Evolutionary conservation across 75 land plant species (phyloP).

Genomic region (Selaginella moellendorffii): DNA sequence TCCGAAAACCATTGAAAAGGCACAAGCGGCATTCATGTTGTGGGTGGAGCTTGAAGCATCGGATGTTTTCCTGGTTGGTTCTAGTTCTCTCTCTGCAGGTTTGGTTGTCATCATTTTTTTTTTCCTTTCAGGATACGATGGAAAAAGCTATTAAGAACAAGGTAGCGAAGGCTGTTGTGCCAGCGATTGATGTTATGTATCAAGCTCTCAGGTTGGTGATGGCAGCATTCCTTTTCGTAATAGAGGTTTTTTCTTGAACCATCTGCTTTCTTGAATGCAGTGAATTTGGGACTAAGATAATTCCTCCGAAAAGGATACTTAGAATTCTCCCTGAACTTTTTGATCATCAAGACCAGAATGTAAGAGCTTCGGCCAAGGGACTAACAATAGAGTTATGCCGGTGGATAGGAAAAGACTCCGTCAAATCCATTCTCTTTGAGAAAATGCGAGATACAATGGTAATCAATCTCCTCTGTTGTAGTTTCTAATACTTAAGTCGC

Average conservation of each 20-base stretch:
- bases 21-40: conserved; percentile 69
- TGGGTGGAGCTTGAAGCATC: conserved; percentile 95
- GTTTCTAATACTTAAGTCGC: conserved; percentile 13
- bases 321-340: conserved; percentile 99
- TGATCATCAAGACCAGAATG: conserved; percentile 98
- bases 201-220: conserved; percentile 80
- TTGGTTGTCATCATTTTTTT: not conserved
- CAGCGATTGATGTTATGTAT: conserved; percentile 99
- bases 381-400: conserved; percentile 93
- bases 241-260: not conserved
- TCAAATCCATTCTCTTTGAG: conserved; percentile 90
- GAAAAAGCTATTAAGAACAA: conserved; percentile 97
- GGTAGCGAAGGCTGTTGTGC: conserved; percentile 97
- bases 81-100: conserved; percentile 3
- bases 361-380: conserved; percentile 92
- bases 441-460: conserved; percentile 99
- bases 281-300: conserved; percentile 93
- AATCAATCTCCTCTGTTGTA: not conserved
- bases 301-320: conserved; percentile 81
- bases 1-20: conserved; percentile 94
- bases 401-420: conserved; percentile 98
- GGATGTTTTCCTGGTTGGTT: conserved; percentile 68
- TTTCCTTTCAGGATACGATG: conserved; percentile 62
- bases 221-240: too few relatives aligned
- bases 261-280: conserved; percentile 21